Base-by-base conservation (phyloP, 495 filamentous ascomycete species). In the Penicillium chermesinum region DNA sequence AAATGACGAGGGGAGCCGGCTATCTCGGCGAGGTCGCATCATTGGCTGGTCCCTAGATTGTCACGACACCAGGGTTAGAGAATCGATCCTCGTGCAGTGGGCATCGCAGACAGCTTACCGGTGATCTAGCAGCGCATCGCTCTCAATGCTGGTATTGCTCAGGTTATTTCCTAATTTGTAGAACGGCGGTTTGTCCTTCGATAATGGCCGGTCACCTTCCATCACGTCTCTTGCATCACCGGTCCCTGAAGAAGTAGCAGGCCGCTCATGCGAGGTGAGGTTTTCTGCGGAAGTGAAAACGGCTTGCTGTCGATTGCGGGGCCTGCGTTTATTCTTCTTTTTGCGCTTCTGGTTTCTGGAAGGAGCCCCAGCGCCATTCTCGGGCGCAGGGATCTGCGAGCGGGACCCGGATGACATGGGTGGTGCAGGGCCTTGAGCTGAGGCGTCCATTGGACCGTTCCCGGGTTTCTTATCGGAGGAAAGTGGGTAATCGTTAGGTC, bases 81-180 rank as follows among this genome's bases (percentile, higher is more conserved):
- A 37, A 5, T 37, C 12, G 35, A 14, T 37, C 13, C 15, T 37
- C 32, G 27, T 21, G 15, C 32, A 38, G 27, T 30, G 25, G 5
- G 4, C 25, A 30, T 30, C 25, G 15, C 20, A 43, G 25, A 21
- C 13, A 50, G 41, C 57, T 37, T 70, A 88, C 87, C 87, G 76
- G 58, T 95, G 89, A 59, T 94, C 89, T 36, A 94, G 66, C 38
- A 94, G 71, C 3, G 79, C 82, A 55, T 89, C 80, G 58, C 87
- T 91, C 45, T 91, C 89, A 44, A 95, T 67, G 58, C 89, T 94
- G 3, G 87, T 88, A 60, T 74, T 83, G 63, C 89, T 95, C 50
- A 83, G 43, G 60, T 84, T 86, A 41, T 65, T 62, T 10, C 71
- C 67, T 36, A 83, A 60, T 22, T 75, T 66, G 58, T 87, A 90